Evolutionary conservation across 495 filamentous ascomycete species (phyloP), one percentile per base, ranked within the genome.

Genomic region (Aspergillus bertholletiae): DNA sequence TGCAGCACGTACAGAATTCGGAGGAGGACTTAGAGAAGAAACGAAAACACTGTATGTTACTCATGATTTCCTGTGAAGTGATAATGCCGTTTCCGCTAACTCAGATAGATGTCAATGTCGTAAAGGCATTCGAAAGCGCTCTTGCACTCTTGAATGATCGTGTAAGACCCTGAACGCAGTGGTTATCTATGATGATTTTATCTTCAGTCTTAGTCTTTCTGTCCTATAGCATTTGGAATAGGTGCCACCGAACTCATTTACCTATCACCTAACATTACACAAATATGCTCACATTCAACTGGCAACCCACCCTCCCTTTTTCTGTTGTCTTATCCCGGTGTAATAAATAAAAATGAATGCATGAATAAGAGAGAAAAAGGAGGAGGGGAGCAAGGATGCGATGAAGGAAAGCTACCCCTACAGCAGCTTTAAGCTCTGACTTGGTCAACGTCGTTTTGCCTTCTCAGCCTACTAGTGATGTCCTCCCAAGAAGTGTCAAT

Each of bases 401-500:
- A n/a, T n/a, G n/a, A n/a, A n/a, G n/a, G n/a, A n/a, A n/a, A n/a
- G n/a, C n/a, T n/a, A 51, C 2, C n/a, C 20, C 23, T 23, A 7
- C 17, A 55, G 13, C 18, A 20, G 7, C 27, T 21, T 13, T 46
- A 51, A 6, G 15, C 40, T 17, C 20, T 3, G 18, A 9, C 15
- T 21, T 21, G 48, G 48, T 32, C 27, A 28, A 12, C 30, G 15
- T 43, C 34, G 37, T 41, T 50, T 2, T 45, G 59, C 27, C 62
- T 69, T 54, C 56, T 65, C 47, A 61, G 66, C 44, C 75, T 67
- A 12, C 87, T 88, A 3, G 84, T 90, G 41, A 96, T 86, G 67
- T 96, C 89, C 68, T 92, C 83, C 90, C 90, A 95, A 17, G 84
- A 89, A n/a, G 90, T 88, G 51, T 86, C 85, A 54, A 91, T 88